phyloP scores from a whole-genome alignment of 305 asterid species.

The Fraxinus greggii region DNA sequence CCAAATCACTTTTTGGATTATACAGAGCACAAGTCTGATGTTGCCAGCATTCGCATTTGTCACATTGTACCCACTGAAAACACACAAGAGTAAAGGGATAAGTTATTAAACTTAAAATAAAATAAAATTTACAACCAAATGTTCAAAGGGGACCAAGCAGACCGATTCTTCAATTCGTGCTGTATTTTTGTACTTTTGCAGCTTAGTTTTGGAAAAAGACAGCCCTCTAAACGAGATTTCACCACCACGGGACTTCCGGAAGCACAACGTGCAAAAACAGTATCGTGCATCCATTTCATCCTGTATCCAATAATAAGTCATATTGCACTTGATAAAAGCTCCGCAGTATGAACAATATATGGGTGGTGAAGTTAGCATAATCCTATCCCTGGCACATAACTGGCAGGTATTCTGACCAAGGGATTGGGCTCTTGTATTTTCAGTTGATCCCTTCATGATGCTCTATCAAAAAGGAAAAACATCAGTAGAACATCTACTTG shows the following conservation, averaged over 20 bases:
- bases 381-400: constrained; percentile 46
- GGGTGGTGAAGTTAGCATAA: constrained; percentile 47
- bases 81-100: constrained; percentile 21
- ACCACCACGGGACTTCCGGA: constrained; percentile 41
- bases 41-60: constrained; percentile 67
- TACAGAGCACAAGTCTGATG: constrained; percentile 80
- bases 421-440: constrained; percentile 22
- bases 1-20: constrained; percentile 52
- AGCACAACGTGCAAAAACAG: constrained; percentile 56
- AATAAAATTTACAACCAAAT: constrained; percentile 20
- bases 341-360: constrained; percentile 54
- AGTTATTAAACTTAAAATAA: neutral
- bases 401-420: constrained; percentile 51
- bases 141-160: constrained; percentile 30
- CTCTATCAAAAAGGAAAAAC: constrained; percentile 18
- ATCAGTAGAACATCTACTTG: constrained; percentile 10
- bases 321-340: constrained; percentile 43
- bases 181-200: constrained; percentile 46
- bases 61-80: constrained; percentile 80
- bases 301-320: constrained; percentile 40
- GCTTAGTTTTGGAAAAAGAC: constrained; percentile 44
- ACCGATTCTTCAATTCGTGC: constrained; percentile 53
- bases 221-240: constrained; percentile 43
- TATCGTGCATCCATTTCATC: constrained; percentile 37
- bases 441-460: constrained; percentile 26